Evolutionary conservation across 164 flowering plant genomes (phyloP), one percentile per base, ranked within the genome.

Genomic region (Tetrastigma voinierianum): DNA sequence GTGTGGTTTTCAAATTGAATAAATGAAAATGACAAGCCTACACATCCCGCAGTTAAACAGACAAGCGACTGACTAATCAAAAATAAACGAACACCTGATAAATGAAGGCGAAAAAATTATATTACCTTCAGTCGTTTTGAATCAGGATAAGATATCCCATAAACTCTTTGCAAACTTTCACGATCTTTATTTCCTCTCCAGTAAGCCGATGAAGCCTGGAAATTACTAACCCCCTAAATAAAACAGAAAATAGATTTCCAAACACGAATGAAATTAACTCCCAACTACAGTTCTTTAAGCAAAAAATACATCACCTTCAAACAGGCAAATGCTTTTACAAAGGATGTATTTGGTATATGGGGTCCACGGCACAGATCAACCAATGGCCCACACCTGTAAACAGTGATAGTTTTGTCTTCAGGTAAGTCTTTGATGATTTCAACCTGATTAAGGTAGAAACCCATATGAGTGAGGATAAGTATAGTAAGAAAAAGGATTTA

Each of bases 361-460:
- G 99, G 99, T 25, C 99, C 98, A 66, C 99, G 95, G 72, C 99
- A 96, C 64, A 96, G 80, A 77, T 96, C 99, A 71, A 96, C 97
- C 67, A 96, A 78, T 8, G 98, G 98, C 4, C 99, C 99, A 83
- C 99, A 96, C 78, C 99, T 84, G 64, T 96, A 96, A n/a, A 96
- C 98, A 4, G 99, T 96, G 58, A 96, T 93, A 20, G 98, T 93
- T 76, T 93, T 93, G 78, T 93, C 97, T 60, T 78, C 98, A 11
- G 97, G 96, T 66, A 96, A 78, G 32, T 87, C 99, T 21, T 74
- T 88, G 66, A 96, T 96, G 68, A 96, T 91, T 74, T 96, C 99
- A 70, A 88, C 77, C 99, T 96, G 76, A 70, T 66, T 1, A 64
- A 57, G 59, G 32, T 19, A 21, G 11, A 20, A 44, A 49, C 18